Conservation (phyloP, 1,139 yeast genomes). For the Pichia inconspicua region DNA sequence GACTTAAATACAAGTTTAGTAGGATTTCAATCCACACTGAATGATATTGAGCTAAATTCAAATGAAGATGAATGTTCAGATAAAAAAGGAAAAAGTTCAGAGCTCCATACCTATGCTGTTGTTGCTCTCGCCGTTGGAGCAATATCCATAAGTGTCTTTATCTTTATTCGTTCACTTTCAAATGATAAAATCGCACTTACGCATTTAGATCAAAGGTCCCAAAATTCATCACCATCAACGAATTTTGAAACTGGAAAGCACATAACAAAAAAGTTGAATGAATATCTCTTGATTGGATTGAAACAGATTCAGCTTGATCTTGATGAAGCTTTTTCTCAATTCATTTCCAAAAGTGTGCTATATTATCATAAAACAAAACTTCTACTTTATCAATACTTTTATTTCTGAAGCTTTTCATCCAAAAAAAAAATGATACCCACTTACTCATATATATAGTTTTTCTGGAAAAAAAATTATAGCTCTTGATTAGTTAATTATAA, state of each 20-base stretch:
- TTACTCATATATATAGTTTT: too few relatives aligned
- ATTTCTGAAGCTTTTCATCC: background rate
- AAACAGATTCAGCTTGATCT: background rate
- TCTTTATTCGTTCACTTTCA: constrained; percentile 20
- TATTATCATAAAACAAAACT: background rate
- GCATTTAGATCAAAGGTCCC: background rate
- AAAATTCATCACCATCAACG: background rate
- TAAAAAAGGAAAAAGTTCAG: background rate
- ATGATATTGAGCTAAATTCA: background rate
- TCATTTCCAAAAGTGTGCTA: background rate
- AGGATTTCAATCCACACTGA: constrained; percentile 5
- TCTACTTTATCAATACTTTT: background rate
- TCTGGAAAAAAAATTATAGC: too few relatives aligned
- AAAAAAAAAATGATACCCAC: background rate
- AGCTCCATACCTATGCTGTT: constrained; percentile 15
- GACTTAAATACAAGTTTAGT: constrained; percentile 21
- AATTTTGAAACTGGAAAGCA: background rate
- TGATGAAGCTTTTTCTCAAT: background rate
- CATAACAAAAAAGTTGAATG: background rate
- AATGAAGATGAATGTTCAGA: background rate
- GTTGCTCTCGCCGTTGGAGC: constrained; percentile 25
- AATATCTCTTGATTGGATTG: background rate
- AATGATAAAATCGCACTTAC: background rate
- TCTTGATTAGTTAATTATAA: too few relatives aligned
- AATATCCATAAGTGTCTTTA: constrained; percentile 22